Evolutionary conservation across 805 yeast species (phyloP).

Genomic region (Lachancea fermentati): DNA sequence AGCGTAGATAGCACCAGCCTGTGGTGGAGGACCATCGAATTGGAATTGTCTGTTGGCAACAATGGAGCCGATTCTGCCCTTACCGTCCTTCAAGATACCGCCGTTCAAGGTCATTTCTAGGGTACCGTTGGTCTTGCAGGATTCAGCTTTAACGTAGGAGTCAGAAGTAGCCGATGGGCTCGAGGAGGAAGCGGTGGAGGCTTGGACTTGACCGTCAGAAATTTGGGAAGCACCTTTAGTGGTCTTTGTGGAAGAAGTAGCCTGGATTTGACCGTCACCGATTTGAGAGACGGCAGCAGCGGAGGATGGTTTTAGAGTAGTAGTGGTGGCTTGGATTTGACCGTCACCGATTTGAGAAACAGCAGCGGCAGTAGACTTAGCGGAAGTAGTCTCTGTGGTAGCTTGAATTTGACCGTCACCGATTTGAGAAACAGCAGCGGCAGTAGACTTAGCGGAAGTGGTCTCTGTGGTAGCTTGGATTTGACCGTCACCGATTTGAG

Average conservation of each 20-base stretch:
- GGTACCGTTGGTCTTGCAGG: slow-evolving; percentile 41
- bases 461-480: slow-evolving; percentile 30
- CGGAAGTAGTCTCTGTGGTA: slow-evolving; percentile 17
- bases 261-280: slow-evolving; percentile 17
- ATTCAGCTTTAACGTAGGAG: slow-evolving; percentile 20
- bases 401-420: slow-evolving; percentile 43
- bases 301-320: slow-evolving; percentile 12
- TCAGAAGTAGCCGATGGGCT: slow-evolving; percentile 23
- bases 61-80: slow-evolving; percentile 61
- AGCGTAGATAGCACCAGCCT: slow-evolving; percentile 56
- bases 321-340: slow-evolving; percentile 34
- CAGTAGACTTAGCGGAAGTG: slow-evolving; percentile 17
- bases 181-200: slow-evolving; percentile 8
- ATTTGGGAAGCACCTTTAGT: slow-evolving; percentile 22
- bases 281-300: slow-evolving; percentile 39
- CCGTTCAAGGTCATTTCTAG: slow-evolving; percentile 45
- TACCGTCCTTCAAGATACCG: slow-evolving; percentile 45
- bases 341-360: slow-evolving; percentile 43
- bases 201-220: slow-evolving; percentile 20
- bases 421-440: slow-evolving; percentile 37
- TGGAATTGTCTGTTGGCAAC: slow-evolving; percentile 71
- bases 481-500: slow-evolving; percentile 30
- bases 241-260: slow-evolving; percentile 14
- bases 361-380: slow-evolving; percentile 27
- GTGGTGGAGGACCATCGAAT: slow-evolving; percentile 72